These are phyloP conservation scores for Wickerhamomyces chambardii DNA, from an alignment of 805 yeast genomes.

Conservation along the genomic window DNA sequence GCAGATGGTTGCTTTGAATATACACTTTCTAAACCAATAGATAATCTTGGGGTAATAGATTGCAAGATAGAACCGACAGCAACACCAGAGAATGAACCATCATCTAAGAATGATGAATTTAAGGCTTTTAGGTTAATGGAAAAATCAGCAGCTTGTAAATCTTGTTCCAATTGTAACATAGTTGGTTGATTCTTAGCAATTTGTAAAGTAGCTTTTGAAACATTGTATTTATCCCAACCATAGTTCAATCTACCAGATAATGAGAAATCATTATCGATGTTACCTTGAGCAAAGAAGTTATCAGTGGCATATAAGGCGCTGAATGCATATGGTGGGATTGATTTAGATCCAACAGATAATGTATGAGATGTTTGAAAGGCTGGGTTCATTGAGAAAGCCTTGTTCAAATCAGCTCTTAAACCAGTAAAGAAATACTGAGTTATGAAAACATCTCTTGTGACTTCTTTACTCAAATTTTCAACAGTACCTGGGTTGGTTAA, in stretches of 20 bases:
- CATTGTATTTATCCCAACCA: slow-evolving; percentile 75
- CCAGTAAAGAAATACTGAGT: slow-evolving; percentile 91
- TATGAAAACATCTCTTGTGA: slow-evolving; percentile 85
- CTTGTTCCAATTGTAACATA: slow-evolving; percentile 95
- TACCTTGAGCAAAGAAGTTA: slow-evolving; percentile 81
- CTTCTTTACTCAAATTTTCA: slow-evolving; percentile 91
- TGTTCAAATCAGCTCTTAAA: slow-evolving; percentile 90
- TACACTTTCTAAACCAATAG: slow-evolving; percentile 88
- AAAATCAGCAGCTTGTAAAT: slow-evolving; percentile 82
- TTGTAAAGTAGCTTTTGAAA: slow-evolving; percentile 83
- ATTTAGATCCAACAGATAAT: slow-evolving; percentile 78
- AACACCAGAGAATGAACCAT: slow-evolving; percentile 78
- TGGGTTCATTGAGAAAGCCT: slow-evolving; percentile 85
- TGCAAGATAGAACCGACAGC: slow-evolving; percentile 88
- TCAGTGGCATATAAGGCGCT: slow-evolving; percentile 86
- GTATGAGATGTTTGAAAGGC: slow-evolving; percentile 96
- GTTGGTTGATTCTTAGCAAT: slow-evolving; percentile 83
- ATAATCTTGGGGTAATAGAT: slow-evolving; percentile 72
- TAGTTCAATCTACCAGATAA: slow-evolving; percentile 85
- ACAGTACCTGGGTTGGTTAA: slow-evolving; percentile 90
- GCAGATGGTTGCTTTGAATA: slow-evolving; percentile 69
- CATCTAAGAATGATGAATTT: slow-evolving; percentile 72
- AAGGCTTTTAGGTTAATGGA: slow-evolving; percentile 84
- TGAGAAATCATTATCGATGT: slow-evolving; percentile 78
- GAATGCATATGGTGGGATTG: slow-evolving; percentile 85